phyloP scores from a whole-genome alignment of 2,329 filamentous ascomycete species.

The Colletotrichum tropicicola region DNA sequence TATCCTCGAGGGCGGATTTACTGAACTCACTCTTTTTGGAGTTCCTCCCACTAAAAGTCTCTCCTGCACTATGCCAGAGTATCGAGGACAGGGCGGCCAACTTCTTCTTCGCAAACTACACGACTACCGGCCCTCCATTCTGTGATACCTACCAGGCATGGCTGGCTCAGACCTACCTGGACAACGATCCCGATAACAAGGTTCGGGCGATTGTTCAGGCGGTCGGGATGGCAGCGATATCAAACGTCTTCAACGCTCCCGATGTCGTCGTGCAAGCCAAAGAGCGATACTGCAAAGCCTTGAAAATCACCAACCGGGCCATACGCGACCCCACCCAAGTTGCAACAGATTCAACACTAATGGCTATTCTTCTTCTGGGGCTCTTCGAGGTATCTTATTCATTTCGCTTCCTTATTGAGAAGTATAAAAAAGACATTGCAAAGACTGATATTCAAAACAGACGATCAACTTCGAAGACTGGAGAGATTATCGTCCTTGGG shows the following conservation, averaged over 20 bases:
- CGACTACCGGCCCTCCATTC: slow-evolving; percentile 32
- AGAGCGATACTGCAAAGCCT: slow-evolving; percentile 31
- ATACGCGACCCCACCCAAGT: slow-evolving; percentile 29
- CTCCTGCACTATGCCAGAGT: not conserved
- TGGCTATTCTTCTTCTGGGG: slow-evolving; percentile 36
- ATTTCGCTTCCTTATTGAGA: not conserved
- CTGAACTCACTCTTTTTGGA: no score
- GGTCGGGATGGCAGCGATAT: slow-evolving; percentile 37
- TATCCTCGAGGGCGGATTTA: not conserved
- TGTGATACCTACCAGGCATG: slow-evolving; percentile 30
- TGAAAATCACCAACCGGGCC: slow-evolving; percentile 21
- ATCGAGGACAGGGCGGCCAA: slow-evolving; percentile 28
- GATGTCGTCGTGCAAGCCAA: slow-evolving; percentile 29
- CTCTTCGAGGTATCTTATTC: slow-evolving; percentile 34
- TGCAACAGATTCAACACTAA: slow-evolving; percentile 33
- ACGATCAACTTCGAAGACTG: slow-evolving; percentile 33
- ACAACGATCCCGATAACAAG: not conserved
- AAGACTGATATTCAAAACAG: slow-evolving; percentile 8
- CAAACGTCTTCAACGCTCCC: slow-evolving; percentile 34
- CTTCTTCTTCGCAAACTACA: slow-evolving; percentile 38
- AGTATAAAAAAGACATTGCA: no score
- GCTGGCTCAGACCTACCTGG: slow-evolving; percentile 30
- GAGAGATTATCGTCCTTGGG: slow-evolving; percentile 32
- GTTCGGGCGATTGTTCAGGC: slow-evolving; percentile 36
- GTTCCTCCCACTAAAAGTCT: not conserved